Percentiles rank a stretch among this genome's conserved stretches.
These are phyloP conservation scores for Chlamydomonas reinhardtii DNA, from an alignment of 163 green algal species.

Conservation along the genomic window DNA sequence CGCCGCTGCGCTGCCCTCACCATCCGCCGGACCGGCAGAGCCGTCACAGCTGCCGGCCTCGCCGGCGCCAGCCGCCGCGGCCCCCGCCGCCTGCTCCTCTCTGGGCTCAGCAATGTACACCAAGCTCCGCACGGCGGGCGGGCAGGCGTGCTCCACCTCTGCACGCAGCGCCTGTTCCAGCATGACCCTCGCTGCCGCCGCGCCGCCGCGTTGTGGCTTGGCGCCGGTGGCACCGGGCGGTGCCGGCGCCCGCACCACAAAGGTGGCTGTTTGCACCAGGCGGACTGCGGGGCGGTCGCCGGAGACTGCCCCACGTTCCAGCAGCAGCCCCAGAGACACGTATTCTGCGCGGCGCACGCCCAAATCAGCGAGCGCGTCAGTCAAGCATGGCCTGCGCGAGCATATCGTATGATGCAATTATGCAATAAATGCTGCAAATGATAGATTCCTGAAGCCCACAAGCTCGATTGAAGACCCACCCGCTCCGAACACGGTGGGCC, in stretches of 20 bases:
- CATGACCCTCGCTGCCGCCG: not conserved
- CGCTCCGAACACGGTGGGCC: conserved; percentile 56
- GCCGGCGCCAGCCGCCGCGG: not conserved
- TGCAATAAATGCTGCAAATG: too few relatives aligned
- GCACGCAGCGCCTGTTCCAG: conserved; percentile 2
- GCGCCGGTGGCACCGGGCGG: not conserved
- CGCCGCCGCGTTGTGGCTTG: not conserved
- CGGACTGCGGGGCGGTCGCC: not conserved
- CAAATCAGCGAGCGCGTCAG: too few relatives aligned
- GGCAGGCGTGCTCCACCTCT: conserved; percentile 33
- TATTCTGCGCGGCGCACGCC: conserved; percentile 50
- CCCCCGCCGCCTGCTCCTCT: not conserved
- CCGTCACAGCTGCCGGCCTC: not conserved
- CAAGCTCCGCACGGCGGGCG: conserved; percentile 32
- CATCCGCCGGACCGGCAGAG: too few relatives aligned
- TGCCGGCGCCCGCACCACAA: conserved; percentile 48
- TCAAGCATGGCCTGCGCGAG: too few relatives aligned
- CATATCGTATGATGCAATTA: too few relatives aligned
- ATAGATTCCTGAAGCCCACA: too few relatives aligned
- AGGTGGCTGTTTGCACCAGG: conserved; percentile 61
- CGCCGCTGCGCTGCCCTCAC: too few relatives aligned
- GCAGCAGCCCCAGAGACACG: conserved; percentile 55
- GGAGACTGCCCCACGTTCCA: not conserved
- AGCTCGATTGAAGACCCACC: too few relatives aligned
- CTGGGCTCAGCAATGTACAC: conserved; percentile 47